Conservation (phyloP, 257 asterid genomes). For the Lycium ferocissimum region DNA sequence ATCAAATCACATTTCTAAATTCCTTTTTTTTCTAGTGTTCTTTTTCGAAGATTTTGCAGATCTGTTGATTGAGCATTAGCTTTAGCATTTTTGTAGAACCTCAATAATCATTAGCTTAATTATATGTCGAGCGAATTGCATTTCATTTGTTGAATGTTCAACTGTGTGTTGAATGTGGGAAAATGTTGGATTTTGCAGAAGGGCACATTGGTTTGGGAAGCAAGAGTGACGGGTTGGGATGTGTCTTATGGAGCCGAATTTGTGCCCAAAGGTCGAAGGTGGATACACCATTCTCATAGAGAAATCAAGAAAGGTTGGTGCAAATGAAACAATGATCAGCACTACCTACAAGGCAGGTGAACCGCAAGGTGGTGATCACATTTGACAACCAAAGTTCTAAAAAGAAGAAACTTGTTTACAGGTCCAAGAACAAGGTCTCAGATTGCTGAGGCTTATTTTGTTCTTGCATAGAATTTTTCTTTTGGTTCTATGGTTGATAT, state of each 20-base stretch:
- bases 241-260: constrained; percentile 70
- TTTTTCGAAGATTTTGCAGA: too few relatives aligned
- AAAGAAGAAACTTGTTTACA: constrained; percentile 69
- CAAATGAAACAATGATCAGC: constrained; percentile 55
- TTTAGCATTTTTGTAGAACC: too few relatives aligned
- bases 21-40: too few relatives aligned
- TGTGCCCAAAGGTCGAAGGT: constrained; percentile 61
- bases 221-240: constrained; percentile 69
- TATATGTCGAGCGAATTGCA: not conserved
- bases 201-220: constrained; percentile 65
- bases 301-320: constrained; percentile 65
- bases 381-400: constrained; percentile 69
- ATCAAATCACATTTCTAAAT: too few relatives aligned
- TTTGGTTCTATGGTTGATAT: too few relatives aligned
- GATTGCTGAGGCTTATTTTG: constrained; percentile 38
- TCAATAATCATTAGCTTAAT: too few relatives aligned
- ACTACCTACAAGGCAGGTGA: constrained; percentile 55
- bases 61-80: too few relatives aligned
- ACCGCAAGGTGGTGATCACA: constrained; percentile 63
- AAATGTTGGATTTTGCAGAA: constrained; percentile 43
- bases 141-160: not conserved
- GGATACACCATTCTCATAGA: constrained; percentile 74
- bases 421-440: constrained; percentile 55
- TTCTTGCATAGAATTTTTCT: too few relatives aligned
- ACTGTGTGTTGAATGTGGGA: not conserved